Conservation (phyloP, 805 yeast species). For the Kazachstania martiniae region DNA sequence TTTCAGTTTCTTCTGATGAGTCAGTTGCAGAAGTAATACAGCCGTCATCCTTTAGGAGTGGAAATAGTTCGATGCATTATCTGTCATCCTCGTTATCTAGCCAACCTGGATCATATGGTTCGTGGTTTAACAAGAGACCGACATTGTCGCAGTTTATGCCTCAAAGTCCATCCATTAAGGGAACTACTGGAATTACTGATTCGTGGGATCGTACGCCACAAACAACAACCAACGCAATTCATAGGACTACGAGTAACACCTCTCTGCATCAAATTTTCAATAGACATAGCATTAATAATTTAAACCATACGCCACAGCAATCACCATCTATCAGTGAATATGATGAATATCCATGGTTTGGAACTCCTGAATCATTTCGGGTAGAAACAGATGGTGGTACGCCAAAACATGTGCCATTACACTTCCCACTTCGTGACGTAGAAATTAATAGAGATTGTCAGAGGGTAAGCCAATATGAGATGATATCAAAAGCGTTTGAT, state of each 20-base stretch:
- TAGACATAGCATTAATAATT: constrained; percentile 9
- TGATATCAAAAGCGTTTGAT: constrained; percentile 23
- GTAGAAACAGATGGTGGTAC: constrained; percentile 7
- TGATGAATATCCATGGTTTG: constrained; percentile 34
- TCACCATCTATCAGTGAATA: constrained; percentile 30
- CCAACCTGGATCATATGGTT: constrained; percentile 24
- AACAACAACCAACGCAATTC: constrained; percentile 6
- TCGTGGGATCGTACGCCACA: constrained; percentile 19
- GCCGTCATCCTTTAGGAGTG: constrained; percentile 28
- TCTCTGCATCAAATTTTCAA: constrained; percentile 19
- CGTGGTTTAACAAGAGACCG: constrained; percentile 26
- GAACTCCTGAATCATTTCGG: constrained; percentile 20
- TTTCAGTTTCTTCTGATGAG: constrained; percentile 26
- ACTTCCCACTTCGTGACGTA: constrained; percentile 6
- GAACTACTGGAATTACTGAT: constrained; percentile 1
- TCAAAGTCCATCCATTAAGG: constrained; percentile 17
- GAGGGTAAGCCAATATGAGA: constrained; percentile 17
- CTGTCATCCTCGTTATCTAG: constrained; percentile 31
- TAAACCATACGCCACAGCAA: constrained; percentile 28
- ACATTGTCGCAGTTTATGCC: constrained; percentile 13
- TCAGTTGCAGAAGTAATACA: constrained; percentile 24
- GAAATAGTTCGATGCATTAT: constrained; percentile 29
- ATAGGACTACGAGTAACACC: constrained; percentile 18
- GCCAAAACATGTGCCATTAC: constrained; percentile 2
- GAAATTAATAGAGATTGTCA: constrained; percentile 19